Conservation (phyloP, 352 stramenopile genomes). For the Pythium coloratum region DNA sequence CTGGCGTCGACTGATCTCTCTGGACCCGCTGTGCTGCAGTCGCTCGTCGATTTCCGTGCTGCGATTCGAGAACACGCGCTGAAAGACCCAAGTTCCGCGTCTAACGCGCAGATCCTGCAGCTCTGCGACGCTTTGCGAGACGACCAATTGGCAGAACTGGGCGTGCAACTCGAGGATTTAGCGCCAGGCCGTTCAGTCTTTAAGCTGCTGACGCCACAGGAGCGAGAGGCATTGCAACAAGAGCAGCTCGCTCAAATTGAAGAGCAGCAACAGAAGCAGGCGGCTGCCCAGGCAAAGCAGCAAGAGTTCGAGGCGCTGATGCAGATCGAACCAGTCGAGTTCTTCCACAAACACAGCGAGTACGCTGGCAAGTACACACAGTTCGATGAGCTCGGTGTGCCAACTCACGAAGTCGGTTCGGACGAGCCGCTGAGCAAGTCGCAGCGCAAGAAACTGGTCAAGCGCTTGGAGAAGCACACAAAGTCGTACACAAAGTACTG, state of each 20-base stretch:
- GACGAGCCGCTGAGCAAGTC: conserved; percentile 57
- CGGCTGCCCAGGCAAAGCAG: conserved; percentile 39
- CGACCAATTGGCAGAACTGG: conserved; percentile 47
- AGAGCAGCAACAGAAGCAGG: conserved; percentile 15
- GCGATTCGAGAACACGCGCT: conserved; percentile 59
- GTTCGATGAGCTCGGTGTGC: conserved; percentile 62
- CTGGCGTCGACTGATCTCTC: not conserved
- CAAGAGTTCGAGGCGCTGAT: conserved; percentile 62
- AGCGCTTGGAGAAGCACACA: conserved; percentile 70
- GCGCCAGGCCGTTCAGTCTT: conserved; percentile 57
- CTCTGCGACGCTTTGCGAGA: conserved; percentile 70
- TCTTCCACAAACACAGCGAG: conserved; percentile 49
- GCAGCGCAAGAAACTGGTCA: conserved; percentile 74
- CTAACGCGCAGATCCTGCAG: conserved; percentile 46
- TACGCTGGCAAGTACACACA: conserved; percentile 48
- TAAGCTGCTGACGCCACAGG: conserved; percentile 48
- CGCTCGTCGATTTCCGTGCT: conserved; percentile 64
- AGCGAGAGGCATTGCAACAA: conserved; percentile 28
- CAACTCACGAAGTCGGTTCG: conserved; percentile 40
- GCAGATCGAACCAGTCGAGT: conserved; percentile 55
- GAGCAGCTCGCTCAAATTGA: conserved; percentile 5
- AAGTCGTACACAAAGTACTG: conserved; percentile 73
- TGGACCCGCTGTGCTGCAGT: conserved; percentile 40
- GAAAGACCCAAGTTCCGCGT: conserved; percentile 36
- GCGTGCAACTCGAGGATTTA: conserved; percentile 73